Evolutionary conservation across 2,329 filamentous ascomycete genomes (phyloP).

Genomic region (Aspergillus amoenus): DNA sequence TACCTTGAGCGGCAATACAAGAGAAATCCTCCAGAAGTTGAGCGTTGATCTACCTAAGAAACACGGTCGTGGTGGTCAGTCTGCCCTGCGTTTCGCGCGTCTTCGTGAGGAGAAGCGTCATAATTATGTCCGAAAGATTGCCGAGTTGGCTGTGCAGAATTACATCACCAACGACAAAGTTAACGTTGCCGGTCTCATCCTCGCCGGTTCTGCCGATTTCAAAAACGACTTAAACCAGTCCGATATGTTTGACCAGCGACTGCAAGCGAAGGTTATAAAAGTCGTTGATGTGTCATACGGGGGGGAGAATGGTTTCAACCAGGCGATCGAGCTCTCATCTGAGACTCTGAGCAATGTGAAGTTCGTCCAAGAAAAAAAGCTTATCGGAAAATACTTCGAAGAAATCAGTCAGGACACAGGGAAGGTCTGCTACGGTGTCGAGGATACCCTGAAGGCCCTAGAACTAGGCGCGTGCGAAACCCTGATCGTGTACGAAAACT

Average conservation of each 20-base stretch:
- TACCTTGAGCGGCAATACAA: slow-evolving; percentile 93
- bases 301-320: slow-evolving; percentile 99
- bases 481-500: slow-evolving; percentile 94
- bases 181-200: slow-evolving; percentile 91
- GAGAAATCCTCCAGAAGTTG: slow-evolving; percentile 97
- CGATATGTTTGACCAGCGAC: slow-evolving; percentile 91
- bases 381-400: slow-evolving; percentile 98
- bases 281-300: slow-evolving; percentile 98
- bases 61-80: slow-evolving; percentile 99
- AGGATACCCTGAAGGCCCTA: slow-evolving; percentile 94
- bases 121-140: slow-evolving; percentile 99
- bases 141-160: slow-evolving; percentile 96
- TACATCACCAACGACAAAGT: slow-evolving; percentile 98
- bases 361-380: slow-evolving; percentile 99
- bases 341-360: slow-evolving; percentile 99
- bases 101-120: slow-evolving; percentile 99
- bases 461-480: slow-evolving; percentile 94
- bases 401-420: slow-evolving; percentile 98
- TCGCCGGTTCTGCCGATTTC: slow-evolving; percentile 97
- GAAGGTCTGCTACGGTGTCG: slow-evolving; percentile 95
- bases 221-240: slow-evolving; percentile 98
- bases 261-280: slow-evolving; percentile 96
- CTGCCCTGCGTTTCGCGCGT: slow-evolving; percentile 97
- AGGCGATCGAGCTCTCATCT: slow-evolving; percentile 91
- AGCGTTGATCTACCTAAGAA: slow-evolving; percentile 99